Percentiles rank a stretch among this genome's conserved stretches.
phyloP scores from a whole-genome alignment of 1,139 yeast genomes.

The Hemisphaericaspora xylofermentans region DNA sequence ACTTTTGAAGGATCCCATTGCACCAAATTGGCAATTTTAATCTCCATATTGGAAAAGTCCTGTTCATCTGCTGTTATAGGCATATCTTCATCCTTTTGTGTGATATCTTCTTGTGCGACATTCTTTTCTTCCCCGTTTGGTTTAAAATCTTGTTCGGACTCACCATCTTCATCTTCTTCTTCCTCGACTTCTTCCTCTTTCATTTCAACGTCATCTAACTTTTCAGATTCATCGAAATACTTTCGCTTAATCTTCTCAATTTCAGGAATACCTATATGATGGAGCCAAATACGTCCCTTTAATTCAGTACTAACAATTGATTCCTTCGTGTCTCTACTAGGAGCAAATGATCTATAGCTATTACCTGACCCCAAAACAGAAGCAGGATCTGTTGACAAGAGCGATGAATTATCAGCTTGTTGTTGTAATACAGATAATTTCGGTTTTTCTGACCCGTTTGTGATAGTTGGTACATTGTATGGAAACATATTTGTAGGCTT shows the following conservation, averaged over 20 bases:
- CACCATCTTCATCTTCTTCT: constrained; percentile 6
- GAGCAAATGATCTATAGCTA: constrained; percentile 73
- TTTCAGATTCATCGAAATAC: constrained; percentile 19
- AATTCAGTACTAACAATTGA: constrained; percentile 63
- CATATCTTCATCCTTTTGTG: constrained; percentile 7
- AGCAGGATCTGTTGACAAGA: constrained; percentile 9
- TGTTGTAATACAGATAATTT: constrained; percentile 17
- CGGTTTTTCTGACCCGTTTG: constrained; percentile 17
- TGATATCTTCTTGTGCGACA: neutral
- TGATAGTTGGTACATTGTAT: constrained; percentile 13
- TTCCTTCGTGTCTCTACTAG: constrained; percentile 67
- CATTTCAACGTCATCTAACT: constrained; percentile 6
- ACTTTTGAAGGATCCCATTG: constrained; percentile 39
- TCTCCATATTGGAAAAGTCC: constrained; percentile 15
- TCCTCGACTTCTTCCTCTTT: constrained; percentile 13
- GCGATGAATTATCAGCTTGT: constrained; percentile 13
- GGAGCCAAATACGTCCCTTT: constrained; percentile 75
- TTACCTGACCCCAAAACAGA: constrained; percentile 33
- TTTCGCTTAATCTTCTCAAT: constrained; percentile 38
- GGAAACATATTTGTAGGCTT: constrained; percentile 28
- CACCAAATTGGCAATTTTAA: constrained; percentile 35
- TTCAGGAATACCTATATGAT: constrained; percentile 62
- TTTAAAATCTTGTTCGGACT: constrained; percentile 12
- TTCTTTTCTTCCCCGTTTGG: constrained; percentile 7
- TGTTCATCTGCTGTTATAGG: constrained; percentile 5